phyloP scores from a whole-genome alignment of 164 flowering plant species.

The Paratinospora sagittata region DNA sequence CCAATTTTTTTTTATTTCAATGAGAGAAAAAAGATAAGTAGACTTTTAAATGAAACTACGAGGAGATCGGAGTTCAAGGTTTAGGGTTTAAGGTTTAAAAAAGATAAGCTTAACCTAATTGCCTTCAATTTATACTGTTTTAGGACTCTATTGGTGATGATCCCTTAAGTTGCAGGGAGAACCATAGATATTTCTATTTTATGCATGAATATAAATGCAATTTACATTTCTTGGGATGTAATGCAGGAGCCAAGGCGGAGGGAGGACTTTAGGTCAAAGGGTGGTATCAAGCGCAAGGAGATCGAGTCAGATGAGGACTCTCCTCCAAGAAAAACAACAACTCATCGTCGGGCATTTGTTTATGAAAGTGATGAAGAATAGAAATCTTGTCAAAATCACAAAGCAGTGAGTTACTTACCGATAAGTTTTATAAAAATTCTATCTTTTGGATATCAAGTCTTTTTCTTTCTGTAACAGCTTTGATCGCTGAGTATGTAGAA shows the following conservation, averaged over 20 bases:
- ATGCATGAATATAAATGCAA: too few species aligned
- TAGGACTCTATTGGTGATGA: too few species aligned
- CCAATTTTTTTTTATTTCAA: too few species aligned
- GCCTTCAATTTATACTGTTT: too few species aligned
- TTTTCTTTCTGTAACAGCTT: neutral
- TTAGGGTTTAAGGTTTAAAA: too few species aligned
- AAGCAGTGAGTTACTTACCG: constrained; percentile 12
- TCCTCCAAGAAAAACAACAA: constrained; percentile 61
- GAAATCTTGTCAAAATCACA: constrained; percentile 7
- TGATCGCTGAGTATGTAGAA: neutral
- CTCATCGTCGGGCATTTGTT: constrained; percentile 70
- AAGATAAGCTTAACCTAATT: too few species aligned
- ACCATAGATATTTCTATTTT: too few species aligned
- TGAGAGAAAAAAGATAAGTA: too few species aligned
- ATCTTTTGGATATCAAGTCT: neutral
- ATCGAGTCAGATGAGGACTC: constrained; percentile 88
- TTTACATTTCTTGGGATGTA: neutral
- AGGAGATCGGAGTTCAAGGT: too few species aligned
- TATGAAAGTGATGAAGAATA: constrained; percentile 75
- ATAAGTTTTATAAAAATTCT: neutral
- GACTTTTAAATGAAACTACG: too few species aligned
- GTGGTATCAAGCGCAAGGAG: constrained; percentile 57
- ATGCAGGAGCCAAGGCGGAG: constrained; percentile 60
- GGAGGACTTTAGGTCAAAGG: constrained; percentile 29
- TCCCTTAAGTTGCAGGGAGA: too few species aligned